Evolutionary conservation across 1,284 basidiomycete species (phyloP), one percentile per base, ranked within the genome.

Genomic region (Microbotryomycetes sp.): DNA sequence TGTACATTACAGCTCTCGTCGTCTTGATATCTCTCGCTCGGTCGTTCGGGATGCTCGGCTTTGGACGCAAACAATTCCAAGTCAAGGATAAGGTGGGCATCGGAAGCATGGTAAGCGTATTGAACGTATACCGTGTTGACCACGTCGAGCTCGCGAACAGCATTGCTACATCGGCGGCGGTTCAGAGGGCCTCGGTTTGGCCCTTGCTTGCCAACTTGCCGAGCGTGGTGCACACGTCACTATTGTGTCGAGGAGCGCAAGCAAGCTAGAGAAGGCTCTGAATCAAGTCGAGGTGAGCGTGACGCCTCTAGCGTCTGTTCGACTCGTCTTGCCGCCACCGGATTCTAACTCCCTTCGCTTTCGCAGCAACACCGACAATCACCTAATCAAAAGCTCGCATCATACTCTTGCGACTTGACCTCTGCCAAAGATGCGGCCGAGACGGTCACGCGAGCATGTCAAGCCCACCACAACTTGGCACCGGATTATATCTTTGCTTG

Each of bases 101-200:
- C 18, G 11, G 18, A 41, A 9, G 35, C 35, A 18, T 41, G n/a
- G n/a, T n/a, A n/a, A n/a, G n/a, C n/a, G n/a, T n/a, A n/a, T n/a
- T n/a, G n/a, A n/a, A n/a, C n/a, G n/a, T n/a, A n/a, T n/a, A n/a
- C n/a, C n/a, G n/a, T n/a, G n/a, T n/a, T n/a, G n/a, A n/a, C n/a
- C n/a, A n/a, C n/a, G n/a, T n/a, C 35, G 35, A 41, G 35, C 24
- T n/a, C 49, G 15, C 50, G 11, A 24, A 30, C 47, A 88, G 86
- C 85, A 85, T 70, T 84, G 82, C 74, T 88, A 86, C 72, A 78
- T 91, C 56, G 88, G 89, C 16, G 91, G 90, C 26, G 90, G 88
- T 1, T 88, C 85, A 9, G 80, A 84, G 24, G 90, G 90, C 1
- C 81, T 91, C 2, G 90, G 91, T 7, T 80, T 89, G 15, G 80